Base-by-base conservation (phyloP, 2,329 filamentous ascomycete genomes). In the Tetracladium maxilliforme region DNA sequence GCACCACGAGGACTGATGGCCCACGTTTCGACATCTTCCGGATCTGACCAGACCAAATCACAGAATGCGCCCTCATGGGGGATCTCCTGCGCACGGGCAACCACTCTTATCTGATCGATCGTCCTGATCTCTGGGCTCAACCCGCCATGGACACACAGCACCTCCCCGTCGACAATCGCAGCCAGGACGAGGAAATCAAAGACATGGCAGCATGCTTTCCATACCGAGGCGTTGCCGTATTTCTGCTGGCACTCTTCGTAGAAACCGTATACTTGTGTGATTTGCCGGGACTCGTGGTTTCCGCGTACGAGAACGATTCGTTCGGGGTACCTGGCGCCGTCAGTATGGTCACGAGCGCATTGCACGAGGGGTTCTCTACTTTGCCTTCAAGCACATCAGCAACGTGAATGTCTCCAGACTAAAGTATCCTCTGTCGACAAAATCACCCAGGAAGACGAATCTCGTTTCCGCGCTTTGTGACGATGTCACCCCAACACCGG, bases 171-270 rank as follows among this genome's bases (percentile, higher is more conserved):
- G 36, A 81, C 76, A 39, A 80, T 68, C 26, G 75, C 75, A 28
- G 74, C 76, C 30, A 81, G 61, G 11, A 76, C 74, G 35, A 82
- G 68, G 45, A 79, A 82, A 47, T 82, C 76, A 42, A 82, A 82
- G 21, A 82, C 71, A 47, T 81, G 75, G 39, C 75, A 81, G 48
- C 77, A 81, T 25, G 73, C 75, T 49, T 81, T 81, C 76, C 76
- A 82, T 27, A 82, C 76, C 16, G 72, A 77, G 6, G 76, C 75
- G 47, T 80, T 81, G 31, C 75, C 75, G 41, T 82, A 82, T 45
- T 82, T 82, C 37, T 74, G 70, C 37, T 78, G 64, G 42, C 76
- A 82, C 44, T 82, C 76, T 43, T 81, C 76, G 48, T 81, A 81
- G 48, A 82, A 82, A 16, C 76, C 76, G 44, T 82, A 82, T 10